These are phyloP conservation scores for Nannizzia gypsea DNA, from an alignment of 2,329 filamentous ascomycete genomes.

Conservation along the genomic window DNA sequence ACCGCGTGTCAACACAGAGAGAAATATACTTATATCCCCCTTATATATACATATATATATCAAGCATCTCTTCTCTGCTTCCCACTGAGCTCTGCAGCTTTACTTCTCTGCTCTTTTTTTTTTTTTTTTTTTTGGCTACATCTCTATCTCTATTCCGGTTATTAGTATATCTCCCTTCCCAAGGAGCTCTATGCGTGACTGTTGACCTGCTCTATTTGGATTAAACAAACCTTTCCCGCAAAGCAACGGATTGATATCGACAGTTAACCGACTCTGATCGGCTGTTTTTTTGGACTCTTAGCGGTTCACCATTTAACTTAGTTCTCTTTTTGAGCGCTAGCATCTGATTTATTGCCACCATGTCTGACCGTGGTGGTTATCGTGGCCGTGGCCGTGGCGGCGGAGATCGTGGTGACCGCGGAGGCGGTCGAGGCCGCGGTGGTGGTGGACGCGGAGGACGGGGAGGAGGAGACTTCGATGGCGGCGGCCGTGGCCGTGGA, in stretches of 20 bases:
- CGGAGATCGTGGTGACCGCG: background rate
- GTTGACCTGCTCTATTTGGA: background rate
- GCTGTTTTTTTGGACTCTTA: background rate
- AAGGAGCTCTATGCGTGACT: background rate
- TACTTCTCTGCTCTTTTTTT: too few relatives aligned
- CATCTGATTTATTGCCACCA: background rate
- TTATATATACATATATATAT: background rate
- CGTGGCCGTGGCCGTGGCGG: constrained; percentile 3
- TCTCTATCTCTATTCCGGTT: background rate
- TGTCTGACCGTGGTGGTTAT: constrained; percentile 3
- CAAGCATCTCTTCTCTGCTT: background rate
- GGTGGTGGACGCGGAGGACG: constrained; percentile 16
- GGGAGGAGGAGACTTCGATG: constrained; percentile 16
- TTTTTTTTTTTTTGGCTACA: background rate
- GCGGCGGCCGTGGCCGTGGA: constrained; percentile 17
- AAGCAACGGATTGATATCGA: background rate
- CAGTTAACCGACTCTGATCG: background rate
- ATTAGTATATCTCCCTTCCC: background rate
- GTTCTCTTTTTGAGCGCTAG: background rate
- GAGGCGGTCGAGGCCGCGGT: constrained; percentile 6
- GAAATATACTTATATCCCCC: too few relatives aligned
- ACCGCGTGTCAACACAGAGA: too few relatives aligned
- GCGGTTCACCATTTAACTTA: background rate
- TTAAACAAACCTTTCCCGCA: background rate
- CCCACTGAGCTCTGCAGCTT: background rate